A percentile compares a stretch with the other conserved stretches of the same genome.
Evolutionary conservation across 768 basidiomycete species (phyloP).

Genomic region (Paxillus involutus): DNA sequence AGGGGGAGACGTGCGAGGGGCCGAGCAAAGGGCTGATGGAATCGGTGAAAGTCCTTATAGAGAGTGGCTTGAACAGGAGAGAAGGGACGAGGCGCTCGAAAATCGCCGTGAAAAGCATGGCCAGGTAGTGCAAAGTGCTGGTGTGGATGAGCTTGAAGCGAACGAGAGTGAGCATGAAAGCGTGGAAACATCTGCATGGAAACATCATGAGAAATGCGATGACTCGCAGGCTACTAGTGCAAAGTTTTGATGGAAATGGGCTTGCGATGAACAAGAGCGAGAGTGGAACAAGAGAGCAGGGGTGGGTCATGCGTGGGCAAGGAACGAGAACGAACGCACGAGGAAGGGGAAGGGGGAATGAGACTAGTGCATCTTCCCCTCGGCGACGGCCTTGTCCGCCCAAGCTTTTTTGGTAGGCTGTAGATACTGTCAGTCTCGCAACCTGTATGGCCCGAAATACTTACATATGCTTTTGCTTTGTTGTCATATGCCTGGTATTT

Average conservation of each 20-base stretch:
- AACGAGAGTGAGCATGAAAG: no score
- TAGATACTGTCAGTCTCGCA: background rate
- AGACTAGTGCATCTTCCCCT: background rate
- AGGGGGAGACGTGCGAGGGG: background rate
- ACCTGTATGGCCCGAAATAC: no score
- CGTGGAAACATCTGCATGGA: no score
- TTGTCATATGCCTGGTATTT: no score
- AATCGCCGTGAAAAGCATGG: no score
- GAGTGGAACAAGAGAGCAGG: background rate
- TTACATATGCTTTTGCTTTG: no score
- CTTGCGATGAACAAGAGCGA: background rate
- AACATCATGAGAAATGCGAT: no score
- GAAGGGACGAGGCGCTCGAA: no score
- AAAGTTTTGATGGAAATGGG: no score
- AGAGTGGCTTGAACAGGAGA: background rate
- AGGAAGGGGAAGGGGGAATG: background rate
- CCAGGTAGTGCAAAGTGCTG: no score
- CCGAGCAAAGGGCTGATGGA: background rate
- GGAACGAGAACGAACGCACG: background rate
- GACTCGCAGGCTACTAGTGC: no score
- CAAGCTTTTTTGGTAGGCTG: background rate
- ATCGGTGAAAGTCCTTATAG: background rate
- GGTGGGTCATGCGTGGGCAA: background rate
- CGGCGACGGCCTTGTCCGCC: background rate
- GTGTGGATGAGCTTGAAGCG: no score